Evolutionary conservation across 192 early-diverging fungal species (phyloP), one percentile per base, ranked within the genome.

Genomic region (Phycomyces nitens): DNA sequence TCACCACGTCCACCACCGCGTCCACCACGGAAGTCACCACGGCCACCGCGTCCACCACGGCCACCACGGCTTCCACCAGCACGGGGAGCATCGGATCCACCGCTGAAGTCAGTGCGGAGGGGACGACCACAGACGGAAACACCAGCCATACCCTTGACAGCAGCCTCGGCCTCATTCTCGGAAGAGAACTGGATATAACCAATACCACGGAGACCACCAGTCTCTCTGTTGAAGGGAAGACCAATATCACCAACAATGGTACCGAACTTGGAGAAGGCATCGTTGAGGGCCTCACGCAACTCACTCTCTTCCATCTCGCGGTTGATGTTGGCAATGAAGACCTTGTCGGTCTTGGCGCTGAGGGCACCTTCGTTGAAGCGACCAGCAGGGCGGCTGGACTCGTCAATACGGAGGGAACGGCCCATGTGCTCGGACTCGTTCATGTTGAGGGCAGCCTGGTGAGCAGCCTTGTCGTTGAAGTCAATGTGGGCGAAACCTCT

Each of bases 401-500:
- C 58, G 58, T 96, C 92, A n/a, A 98, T 79, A 62, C 83, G 82
- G 71, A 98, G 79, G 52, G 75, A 73, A 66, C 94, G 90, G 38
- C 94, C 94, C 55, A 92, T 91, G 39, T 96, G 71, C 56, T 95
- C 88, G 54, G 83, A 76, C 34, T 84, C 92, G 52, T 80, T 73
- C 53, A 87, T 77, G 39, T 79, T 78, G 53, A 88, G 57, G 11
- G 92, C 94, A 65, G 83, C 84, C 51, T 88, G 70, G 58, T 85
- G 88, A 39, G 73, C 80, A 58, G 82, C 90, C 22, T 79, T 64
- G 44, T 68, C 68, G 55, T 80, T 74, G 70, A 96, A 97, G 62
- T 96, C 93, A 34, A 98, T 84, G 81, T 96, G 95, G 58, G 88
- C 96, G 73, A 91, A 95, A 39, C 92, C 92, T 72, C 88, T 92